Evolutionary conservation across 108 stramenopile genomes (phyloP).

Genomic region (Stephanodiscus minutulus): DNA sequence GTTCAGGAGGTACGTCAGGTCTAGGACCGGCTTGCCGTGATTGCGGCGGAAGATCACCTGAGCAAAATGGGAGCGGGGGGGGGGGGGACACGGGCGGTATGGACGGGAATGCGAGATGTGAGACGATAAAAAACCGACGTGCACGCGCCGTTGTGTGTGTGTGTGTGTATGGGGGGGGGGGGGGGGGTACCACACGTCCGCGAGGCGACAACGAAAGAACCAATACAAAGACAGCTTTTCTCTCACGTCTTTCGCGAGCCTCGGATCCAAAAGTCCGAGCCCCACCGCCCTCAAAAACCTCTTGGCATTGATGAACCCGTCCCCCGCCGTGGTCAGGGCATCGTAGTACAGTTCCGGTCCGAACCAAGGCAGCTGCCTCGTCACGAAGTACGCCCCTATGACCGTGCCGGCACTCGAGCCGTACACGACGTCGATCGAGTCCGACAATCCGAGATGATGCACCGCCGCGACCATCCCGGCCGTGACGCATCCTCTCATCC

Average conservation of each 20-base stretch:
- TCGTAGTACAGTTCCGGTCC: slow-evolving; percentile 98
- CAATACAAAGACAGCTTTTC: not conserved
- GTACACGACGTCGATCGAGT: slow-evolving; percentile 91
- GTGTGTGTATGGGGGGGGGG: not conserved
- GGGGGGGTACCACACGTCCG: not conserved
- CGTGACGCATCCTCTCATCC: slow-evolving; percentile 95
- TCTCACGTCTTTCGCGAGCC: slow-evolving; percentile 73
- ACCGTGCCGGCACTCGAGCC: slow-evolving; percentile 90
- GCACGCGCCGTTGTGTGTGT: too few species aligned
- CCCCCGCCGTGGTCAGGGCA: slow-evolving; percentile 76
- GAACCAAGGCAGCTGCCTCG: slow-evolving; percentile 84
- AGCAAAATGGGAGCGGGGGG: not conserved
- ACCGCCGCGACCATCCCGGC: slow-evolving; percentile 94
- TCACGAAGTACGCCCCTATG: slow-evolving; percentile 88
- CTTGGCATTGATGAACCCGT: slow-evolving; percentile 86
- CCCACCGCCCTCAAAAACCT: slow-evolving; percentile 84
- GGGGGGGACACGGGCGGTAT: too few species aligned
- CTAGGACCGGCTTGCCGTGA: slow-evolving; percentile 88
- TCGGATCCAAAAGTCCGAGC: slow-evolving; percentile 84
- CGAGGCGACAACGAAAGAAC: not conserved
- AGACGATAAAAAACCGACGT: too few species aligned
- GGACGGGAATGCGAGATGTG: too few species aligned
- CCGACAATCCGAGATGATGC: slow-evolving; percentile 79
- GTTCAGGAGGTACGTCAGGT: slow-evolving; percentile 83
- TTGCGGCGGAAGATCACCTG: slow-evolving; percentile 54